Conservation (phyloP, 2,329 filamentous ascomycete genomes). For the Cladosporium sp. region DNA sequence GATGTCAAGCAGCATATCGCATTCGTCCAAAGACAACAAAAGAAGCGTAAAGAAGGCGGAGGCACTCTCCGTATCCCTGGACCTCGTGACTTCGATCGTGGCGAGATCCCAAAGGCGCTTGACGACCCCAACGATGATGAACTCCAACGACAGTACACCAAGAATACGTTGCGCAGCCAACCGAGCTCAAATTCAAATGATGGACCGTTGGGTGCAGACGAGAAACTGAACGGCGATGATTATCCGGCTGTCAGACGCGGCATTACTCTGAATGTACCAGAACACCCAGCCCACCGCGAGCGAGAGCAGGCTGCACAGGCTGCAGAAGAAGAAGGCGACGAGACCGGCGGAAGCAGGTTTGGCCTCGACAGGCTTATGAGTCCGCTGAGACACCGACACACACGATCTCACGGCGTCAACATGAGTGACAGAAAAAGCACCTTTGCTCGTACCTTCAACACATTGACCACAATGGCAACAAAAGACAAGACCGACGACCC, state of each 20-base stretch:
- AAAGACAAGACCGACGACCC: slow-evolving; percentile 54
- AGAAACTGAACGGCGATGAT: slow-evolving; percentile 40
- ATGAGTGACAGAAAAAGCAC: slow-evolving; percentile 25
- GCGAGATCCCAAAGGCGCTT: slow-evolving; percentile 66
- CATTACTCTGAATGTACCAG: slow-evolving; percentile 68
- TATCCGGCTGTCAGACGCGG: slow-evolving; percentile 48
- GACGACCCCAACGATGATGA: slow-evolving; percentile 46
- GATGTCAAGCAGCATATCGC: slow-evolving; percentile 70
- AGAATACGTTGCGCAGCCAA: slow-evolving; percentile 26
- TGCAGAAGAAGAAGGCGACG: slow-evolving; percentile 17
- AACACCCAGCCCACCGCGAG: slow-evolving; percentile 41
- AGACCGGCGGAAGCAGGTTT: slow-evolving; percentile 14
- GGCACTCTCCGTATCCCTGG: slow-evolving; percentile 85
- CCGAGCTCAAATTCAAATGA: slow-evolving; percentile 25
- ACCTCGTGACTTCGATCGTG: slow-evolving; percentile 84
- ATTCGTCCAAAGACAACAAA: slow-evolving; percentile 81
- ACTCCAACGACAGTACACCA: slow-evolving; percentile 30
- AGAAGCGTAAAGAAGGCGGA: slow-evolving; percentile 60
- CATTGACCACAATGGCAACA: slow-evolving; percentile 51
- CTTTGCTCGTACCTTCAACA: slow-evolving; percentile 56
- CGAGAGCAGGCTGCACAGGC: slow-evolving; percentile 26
- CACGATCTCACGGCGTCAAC: slow-evolving; percentile 17
- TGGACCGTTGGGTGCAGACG: slow-evolving; percentile 23
- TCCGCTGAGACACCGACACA: slow-evolving; percentile 21
- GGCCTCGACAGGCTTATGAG: slow-evolving; percentile 19